These are phyloP conservation scores for Thelephora terrestris DNA, from an alignment of 1,284 basidiomycete genomes.

Conservation along the genomic window DNA sequence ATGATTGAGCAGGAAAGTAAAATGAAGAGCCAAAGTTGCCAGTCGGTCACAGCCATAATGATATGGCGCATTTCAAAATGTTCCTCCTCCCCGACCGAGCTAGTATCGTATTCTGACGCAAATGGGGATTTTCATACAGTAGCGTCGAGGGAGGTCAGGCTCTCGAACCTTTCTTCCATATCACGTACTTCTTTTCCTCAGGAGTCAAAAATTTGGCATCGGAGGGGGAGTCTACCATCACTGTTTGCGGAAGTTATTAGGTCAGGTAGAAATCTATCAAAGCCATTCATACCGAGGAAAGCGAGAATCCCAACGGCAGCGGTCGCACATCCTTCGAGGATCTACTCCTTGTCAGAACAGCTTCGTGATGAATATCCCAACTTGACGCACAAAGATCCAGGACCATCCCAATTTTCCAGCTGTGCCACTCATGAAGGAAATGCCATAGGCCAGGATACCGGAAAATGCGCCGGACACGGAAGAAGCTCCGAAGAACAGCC, in stretches of 20 bases:
- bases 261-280: background rate
- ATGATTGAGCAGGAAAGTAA: slow-evolving; percentile 51
- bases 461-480: slow-evolving; percentile 26
- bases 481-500: slow-evolving; percentile 27
- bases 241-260: slow-evolving; percentile 14
- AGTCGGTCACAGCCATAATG: slow-evolving; percentile 44
- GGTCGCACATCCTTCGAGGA: slow-evolving; percentile 46
- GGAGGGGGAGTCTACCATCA: slow-evolving; percentile 48
- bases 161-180: slow-evolving; percentile 50
- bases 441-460: slow-evolving; percentile 32
- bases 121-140: background rate
- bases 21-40: slow-evolving; percentile 59
- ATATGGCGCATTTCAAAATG: slow-evolving; percentile 44
- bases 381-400: slow-evolving; percentile 34
- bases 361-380: background rate
- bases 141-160: background rate
- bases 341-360: slow-evolving; percentile 22
- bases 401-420: slow-evolving; percentile 32
- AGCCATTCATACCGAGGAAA: slow-evolving; percentile 26
- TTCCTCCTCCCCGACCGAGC: slow-evolving; percentile 57
- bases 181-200: slow-evolving; percentile 47
- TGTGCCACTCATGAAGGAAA: slow-evolving; percentile 32
- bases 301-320: slow-evolving; percentile 34
- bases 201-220: slow-evolving; percentile 49
- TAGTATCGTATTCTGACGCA: slow-evolving; percentile 47